These are phyloP conservation scores for Trichosanthes truncata DNA, from an alignment of 306 rosid species.

Conservation along the genomic window DNA sequence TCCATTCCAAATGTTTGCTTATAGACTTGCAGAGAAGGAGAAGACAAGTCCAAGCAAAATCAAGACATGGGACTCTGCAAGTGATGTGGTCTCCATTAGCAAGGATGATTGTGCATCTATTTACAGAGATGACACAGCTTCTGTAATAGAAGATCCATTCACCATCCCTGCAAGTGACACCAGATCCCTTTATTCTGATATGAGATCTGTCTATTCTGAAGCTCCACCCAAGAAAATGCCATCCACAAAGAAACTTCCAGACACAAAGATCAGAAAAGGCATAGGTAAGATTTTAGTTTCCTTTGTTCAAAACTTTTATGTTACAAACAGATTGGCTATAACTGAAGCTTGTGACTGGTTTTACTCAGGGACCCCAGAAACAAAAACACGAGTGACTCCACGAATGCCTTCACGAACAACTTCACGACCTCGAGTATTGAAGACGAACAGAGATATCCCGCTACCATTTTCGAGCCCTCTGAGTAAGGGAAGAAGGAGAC, in stretches of 20 bases:
- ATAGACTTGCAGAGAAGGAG: conserved; percentile 53
- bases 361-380: conserved; percentile 22
- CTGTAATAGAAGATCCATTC: conserved; percentile 29
- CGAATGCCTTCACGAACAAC: conserved; percentile 9
- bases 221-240: conserved; percentile 30
- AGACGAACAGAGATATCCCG: conserved; percentile 20
- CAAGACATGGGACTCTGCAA: conserved; percentile 21
- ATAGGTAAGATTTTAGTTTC: conserved; percentile 35
- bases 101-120: conserved; percentile 18
- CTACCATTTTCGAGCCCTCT: conserved; percentile 16
- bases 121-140: conserved; percentile 17
- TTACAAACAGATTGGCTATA: neutral
- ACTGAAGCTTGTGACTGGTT: conserved; percentile 5
- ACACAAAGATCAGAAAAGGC: conserved; percentile 25
- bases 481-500: conserved; percentile 26
- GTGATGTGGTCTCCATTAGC: conserved; percentile 14
- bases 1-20: conserved; percentile 82
- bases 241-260: conserved; percentile 18
- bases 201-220: conserved; percentile 22
- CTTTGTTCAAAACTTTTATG: neutral
- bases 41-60: conserved; percentile 29
- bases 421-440: conserved; percentile 20
- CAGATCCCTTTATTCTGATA: conserved; percentile 28
- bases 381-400: conserved; percentile 15
- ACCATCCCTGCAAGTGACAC: conserved; percentile 17